Conservation (phyloP, 176 grass and related monocot species). For the Paspalum notatum region DNA sequence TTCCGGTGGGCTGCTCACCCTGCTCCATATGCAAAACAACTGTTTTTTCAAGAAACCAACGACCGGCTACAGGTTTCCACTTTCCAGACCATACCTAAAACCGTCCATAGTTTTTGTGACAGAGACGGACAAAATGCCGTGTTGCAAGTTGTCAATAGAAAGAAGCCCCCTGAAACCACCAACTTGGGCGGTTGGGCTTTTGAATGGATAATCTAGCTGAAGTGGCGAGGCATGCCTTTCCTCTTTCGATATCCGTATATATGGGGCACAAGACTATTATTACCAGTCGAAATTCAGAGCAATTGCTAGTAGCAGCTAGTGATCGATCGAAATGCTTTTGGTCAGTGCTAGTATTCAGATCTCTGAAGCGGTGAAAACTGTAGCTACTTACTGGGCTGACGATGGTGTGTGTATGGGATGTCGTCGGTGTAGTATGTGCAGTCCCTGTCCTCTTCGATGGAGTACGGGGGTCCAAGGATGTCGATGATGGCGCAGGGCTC, state of each 20-base stretch:
- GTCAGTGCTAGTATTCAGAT: neutral
- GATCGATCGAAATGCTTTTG: neutral
- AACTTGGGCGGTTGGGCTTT: neutral
- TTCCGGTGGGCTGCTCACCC: slow-evolving; percentile 41
- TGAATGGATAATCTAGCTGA: neutral
- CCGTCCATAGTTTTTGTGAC: slow-evolving; percentile 5
- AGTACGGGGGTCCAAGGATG: slow-evolving; percentile 79
- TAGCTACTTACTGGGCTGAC: slow-evolving; percentile 48
- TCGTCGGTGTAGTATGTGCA: slow-evolving; percentile 80
- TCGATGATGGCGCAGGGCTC: slow-evolving; percentile 69
- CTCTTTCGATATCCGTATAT: neutral
- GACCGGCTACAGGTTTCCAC: neutral
- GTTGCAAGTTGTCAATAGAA: neutral
- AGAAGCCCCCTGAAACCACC: neutral
- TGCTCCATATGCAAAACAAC: slow-evolving; percentile 16
- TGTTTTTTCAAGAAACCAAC: slow-evolving; percentile 14
- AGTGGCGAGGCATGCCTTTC: neutral
- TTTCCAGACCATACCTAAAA: slow-evolving; percentile 1
- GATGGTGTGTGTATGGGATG: slow-evolving; percentile 36
- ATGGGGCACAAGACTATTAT: no score
- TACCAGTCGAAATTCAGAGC: neutral
- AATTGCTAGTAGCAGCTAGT: neutral
- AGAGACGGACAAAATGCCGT: neutral
- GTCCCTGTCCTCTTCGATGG: slow-evolving; percentile 71
- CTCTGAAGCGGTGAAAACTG: neutral